A percentile compares a stretch with the other conserved stretches of the same genome.
These are phyloP conservation scores for Lactarius tabidus DNA, from an alignment of 768 basidiomycete genomes.

Conservation along the genomic window DNA sequence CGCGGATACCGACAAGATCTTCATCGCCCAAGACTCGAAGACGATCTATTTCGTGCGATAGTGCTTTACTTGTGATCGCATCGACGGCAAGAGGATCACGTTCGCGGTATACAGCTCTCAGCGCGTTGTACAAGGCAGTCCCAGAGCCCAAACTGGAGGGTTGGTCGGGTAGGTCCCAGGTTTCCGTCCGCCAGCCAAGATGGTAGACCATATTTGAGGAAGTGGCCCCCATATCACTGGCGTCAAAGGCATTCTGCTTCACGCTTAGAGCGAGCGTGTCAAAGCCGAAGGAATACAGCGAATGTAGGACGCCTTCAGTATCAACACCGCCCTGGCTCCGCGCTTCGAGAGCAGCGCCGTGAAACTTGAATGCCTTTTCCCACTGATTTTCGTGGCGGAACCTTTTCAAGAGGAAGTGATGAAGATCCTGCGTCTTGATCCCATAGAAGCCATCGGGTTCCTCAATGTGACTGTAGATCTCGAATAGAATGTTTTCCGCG, in stretches of 20 bases:
- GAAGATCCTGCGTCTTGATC: conserved; percentile 74
- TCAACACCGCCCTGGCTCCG: conserved; percentile 41
- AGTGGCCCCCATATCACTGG: conserved; percentile 29
- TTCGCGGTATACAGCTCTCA: conserved; percentile 81
- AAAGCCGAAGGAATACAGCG: conserved; percentile 89
- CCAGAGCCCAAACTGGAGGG: conserved; percentile 43
- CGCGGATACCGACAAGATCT: conserved; percentile 70
- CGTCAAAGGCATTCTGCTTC: conserved; percentile 43
- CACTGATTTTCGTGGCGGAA: conserved; percentile 93
- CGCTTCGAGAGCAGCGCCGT: conserved; percentile 80
- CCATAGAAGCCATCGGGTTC: conserved; percentile 99
- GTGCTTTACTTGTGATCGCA: conserved; percentile 43
- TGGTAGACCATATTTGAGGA: conserved; percentile 61
- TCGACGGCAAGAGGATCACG: conserved; percentile 52
- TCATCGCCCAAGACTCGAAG: conserved; percentile 70
- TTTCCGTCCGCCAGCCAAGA: conserved; percentile 91
- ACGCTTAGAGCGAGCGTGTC: conserved; percentile 77
- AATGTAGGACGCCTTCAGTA: conserved; percentile 63
- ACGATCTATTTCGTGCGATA: conserved; percentile 58
- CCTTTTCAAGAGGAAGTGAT: conserved; percentile 73
- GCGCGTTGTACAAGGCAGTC: conserved; percentile 66
- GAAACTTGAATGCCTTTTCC: conserved; percentile 85
- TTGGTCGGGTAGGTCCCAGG: conserved; percentile 87
- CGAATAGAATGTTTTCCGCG: conserved; percentile 74
- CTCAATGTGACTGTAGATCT: conserved; percentile 92